Evolutionary conservation across 352 stramenopile genomes (phyloP).

Genomic region (Pilasporangium apinafurcum): DNA sequence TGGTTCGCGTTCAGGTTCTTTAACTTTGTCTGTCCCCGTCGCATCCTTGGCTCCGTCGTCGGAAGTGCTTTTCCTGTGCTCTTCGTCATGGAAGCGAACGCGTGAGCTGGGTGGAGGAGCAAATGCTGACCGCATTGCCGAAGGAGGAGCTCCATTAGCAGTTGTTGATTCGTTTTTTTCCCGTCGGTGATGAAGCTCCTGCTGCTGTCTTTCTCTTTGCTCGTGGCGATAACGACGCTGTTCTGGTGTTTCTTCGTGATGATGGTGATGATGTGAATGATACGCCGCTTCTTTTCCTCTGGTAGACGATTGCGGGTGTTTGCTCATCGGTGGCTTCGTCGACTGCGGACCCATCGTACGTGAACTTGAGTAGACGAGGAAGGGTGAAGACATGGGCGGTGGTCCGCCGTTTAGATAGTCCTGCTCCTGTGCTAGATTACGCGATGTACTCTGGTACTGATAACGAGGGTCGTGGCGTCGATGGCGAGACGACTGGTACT

Average conservation of each 20-base stretch:
- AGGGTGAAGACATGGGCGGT: constrained; percentile 32
- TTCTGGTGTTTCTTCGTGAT: constrained; percentile 9
- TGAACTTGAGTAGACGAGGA: constrained; percentile 33
- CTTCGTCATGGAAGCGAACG: constrained; percentile 19
- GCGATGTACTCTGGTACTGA: constrained; percentile 29
- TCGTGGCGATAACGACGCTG: constrained; percentile 8
- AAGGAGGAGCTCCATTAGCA: constrained; percentile 22
- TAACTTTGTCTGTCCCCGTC: constrained; percentile 1
- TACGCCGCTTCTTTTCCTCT: neutral
- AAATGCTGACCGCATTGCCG: constrained; percentile 17
- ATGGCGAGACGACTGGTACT: neutral
- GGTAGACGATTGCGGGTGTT: neutral
- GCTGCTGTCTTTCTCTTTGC: too few species aligned
- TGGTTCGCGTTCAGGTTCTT: too few species aligned
- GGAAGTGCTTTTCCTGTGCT: constrained; percentile 1
- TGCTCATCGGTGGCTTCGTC: neutral
- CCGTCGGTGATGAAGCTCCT: constrained; percentile 7
- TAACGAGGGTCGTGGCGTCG: constrained; percentile 9
- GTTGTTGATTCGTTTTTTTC: constrained; percentile 9
- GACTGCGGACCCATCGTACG: neutral
- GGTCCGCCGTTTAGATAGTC: constrained; percentile 27
- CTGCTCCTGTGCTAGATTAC: constrained; percentile 5
- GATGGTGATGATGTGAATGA: constrained; percentile 8
- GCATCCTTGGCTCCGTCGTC: constrained; percentile 2
- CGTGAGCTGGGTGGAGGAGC: constrained; percentile 32